These are phyloP conservation scores for Thalassiosira mediterranea DNA, from an alignment of 352 stramenopile species.

Conservation along the genomic window DNA sequence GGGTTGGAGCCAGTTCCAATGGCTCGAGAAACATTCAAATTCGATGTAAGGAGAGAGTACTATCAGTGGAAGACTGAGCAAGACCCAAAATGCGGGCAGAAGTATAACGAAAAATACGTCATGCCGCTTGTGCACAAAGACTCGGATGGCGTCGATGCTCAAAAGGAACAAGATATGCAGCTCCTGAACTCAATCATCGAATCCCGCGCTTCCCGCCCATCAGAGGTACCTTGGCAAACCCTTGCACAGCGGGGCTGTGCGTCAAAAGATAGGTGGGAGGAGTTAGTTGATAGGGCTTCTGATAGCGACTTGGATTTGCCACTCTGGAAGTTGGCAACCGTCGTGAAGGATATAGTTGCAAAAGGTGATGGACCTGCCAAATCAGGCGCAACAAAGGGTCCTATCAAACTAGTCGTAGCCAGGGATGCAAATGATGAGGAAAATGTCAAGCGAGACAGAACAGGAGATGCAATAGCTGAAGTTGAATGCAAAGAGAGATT, in stretches of 20 bases:
- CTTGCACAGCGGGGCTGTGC: constrained; percentile 9
- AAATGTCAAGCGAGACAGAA: neutral
- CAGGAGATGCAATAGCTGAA: neutral
- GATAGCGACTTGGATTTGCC: constrained; percentile 50
- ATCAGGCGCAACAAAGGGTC: no score
- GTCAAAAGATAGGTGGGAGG: constrained; percentile 33
- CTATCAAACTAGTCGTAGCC: no score
- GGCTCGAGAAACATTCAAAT: constrained; percentile 21
- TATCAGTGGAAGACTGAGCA: constrained; percentile 47
- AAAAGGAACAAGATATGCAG: constrained; percentile 19
- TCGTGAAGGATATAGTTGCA: constrained; percentile 11
- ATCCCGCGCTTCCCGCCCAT: constrained; percentile 32
- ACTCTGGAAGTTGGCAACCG: constrained; percentile 46
- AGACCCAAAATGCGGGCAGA: constrained; percentile 30
- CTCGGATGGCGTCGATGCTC: neutral
- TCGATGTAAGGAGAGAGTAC: constrained; percentile 37
- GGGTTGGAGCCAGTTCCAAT: constrained; percentile 42
- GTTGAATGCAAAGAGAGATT: neutral
- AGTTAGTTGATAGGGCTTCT: constrained; percentile 32
- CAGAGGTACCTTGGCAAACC: constrained; percentile 42
- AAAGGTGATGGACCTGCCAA: neutral
- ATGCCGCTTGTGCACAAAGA: constrained; percentile 14
- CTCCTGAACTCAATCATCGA: constrained; percentile 39
- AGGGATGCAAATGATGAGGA: no score
- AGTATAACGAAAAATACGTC: constrained; percentile 27